A percentile compares a stretch with the other conserved stretches of the same genome.
phyloP scores from a whole-genome alignment of 2,329 filamentous ascomycete genomes.

The Trichophyton rubrum region DNA sequence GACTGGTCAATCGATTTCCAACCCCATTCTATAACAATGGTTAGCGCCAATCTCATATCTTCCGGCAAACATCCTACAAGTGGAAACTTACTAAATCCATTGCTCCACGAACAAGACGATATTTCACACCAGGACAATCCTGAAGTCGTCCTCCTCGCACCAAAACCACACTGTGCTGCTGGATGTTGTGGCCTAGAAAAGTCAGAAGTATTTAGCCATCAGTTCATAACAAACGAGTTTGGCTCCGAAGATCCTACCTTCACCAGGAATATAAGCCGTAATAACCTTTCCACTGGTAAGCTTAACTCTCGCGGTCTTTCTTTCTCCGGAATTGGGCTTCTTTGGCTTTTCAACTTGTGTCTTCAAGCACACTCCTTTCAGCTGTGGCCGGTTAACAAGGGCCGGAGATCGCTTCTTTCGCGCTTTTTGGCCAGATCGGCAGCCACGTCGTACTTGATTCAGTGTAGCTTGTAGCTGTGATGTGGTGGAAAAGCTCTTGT shows the following conservation, averaged over 20 bases:
- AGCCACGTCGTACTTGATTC: constrained; percentile 64
- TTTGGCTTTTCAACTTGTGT: constrained; percentile 91
- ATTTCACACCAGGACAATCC: constrained; percentile 97
- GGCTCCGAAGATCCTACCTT: constrained; percentile 42
- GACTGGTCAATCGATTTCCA: constrained; percentile 64
- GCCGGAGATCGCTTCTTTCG: constrained; percentile 84
- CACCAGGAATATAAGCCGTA: constrained; percentile 89
- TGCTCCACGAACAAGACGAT: constrained; percentile 81
- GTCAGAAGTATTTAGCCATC: background rate
- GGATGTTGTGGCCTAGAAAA: constrained; percentile 71
- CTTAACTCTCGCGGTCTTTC: constrained; percentile 86
- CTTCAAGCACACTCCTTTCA: constrained; percentile 93
- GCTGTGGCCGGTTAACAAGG: constrained; percentile 59
- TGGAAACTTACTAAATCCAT: constrained; percentile 65
- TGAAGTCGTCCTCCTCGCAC: constrained; percentile 87
- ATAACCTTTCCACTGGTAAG: constrained; percentile 77
- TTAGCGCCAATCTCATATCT: constrained; percentile 12
- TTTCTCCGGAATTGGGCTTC: constrained; percentile 96
- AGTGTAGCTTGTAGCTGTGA: constrained; percentile 49
- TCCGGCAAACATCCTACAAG: background rate
- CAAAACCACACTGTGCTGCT: constrained; percentile 95
- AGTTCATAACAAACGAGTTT: background rate
- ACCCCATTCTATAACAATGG: constrained; percentile 62
- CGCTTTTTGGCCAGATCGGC: constrained; percentile 63
- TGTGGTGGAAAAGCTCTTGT: constrained; percentile 46